Base-by-base conservation (phyloP, 768 basidiomycete genomes). In the Suillus lakei region DNA sequence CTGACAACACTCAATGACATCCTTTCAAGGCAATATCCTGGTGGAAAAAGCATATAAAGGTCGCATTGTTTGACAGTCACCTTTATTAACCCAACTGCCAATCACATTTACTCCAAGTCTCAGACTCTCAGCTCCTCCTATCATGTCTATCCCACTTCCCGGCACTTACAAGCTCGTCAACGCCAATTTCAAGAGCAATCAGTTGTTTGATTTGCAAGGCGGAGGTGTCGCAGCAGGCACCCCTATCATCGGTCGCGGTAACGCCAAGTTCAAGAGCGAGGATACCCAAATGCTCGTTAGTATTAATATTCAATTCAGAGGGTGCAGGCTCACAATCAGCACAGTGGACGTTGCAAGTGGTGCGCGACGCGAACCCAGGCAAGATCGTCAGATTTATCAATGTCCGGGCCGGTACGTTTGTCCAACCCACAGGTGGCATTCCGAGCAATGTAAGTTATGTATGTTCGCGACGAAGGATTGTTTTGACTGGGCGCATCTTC, bases 201-300 rank as follows among this genome's bases (percentile, higher is more conserved):
- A 30, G 12, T 5, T 58, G 1, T 15, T n/a, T 32, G 39, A 32
- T 72, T 68, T 16, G 75, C 69, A 39, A 75, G 71, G 26, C 80
- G 78, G 59, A 75, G 66, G 38, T 81, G 67, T 48, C 46, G 26
- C 10, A 9, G 0, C 9, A 12, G 46, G 46, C 46, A 48, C 46
- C 12, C 46, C 46, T 23, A n/a, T 48, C 46, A 4, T 48, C 8
- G 46, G n/a, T 23, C n/a, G n/a, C 44, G n/a, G 8, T n/a, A 46
- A 46, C 44, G 34, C 34, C 6, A 34, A 34, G 34, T 34, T 6
- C 34, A 46, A n/a, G 8, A 46, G n/a, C n/a, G 12, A 8, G n/a
- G 34, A 38, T 9, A 13, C 18, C 23, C 46, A 48, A 23, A 23
- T 48, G n/a, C 46, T 48, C 23, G 46, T 48, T 12, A 26, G 46